phyloP scores from a whole-genome alignment of 805 yeast species.

The Candida berthetii region DNA sequence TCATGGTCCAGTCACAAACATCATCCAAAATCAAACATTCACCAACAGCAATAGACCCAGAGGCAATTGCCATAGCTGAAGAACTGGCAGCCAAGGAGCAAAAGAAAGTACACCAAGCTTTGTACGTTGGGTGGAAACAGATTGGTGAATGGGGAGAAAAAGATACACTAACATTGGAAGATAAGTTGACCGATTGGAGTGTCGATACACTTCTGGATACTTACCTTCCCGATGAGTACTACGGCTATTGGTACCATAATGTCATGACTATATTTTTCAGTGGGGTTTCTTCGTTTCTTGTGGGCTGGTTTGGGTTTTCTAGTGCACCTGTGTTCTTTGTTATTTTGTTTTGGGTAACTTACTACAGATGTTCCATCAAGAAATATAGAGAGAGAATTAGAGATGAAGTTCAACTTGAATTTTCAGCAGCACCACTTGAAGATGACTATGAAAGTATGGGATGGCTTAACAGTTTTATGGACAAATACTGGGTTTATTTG shows the following conservation, averaged over 20 bases:
- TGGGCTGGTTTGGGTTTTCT: slow-evolving; percentile 74
- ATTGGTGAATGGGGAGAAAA: slow-evolving; percentile 80
- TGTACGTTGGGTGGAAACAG: slow-evolving; percentile 91
- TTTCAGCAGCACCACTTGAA: slow-evolving; percentile 77
- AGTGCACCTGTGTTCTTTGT: slow-evolving; percentile 78
- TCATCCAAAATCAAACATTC: too few species aligned
- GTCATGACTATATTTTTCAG: slow-evolving; percentile 63
- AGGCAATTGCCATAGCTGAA: slow-evolving; percentile 17
- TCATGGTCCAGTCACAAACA: too few species aligned
- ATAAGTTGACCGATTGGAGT: slow-evolving; percentile 66
- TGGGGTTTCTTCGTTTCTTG: slow-evolving; percentile 66
- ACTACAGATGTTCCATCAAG: slow-evolving; percentile 80
- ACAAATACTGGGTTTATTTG: slow-evolving; percentile 85
- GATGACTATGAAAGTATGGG: slow-evolving; percentile 91
- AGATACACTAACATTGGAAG: slow-evolving; percentile 58
- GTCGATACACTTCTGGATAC: slow-evolving; percentile 71
- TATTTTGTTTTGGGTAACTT: slow-evolving; percentile 51
- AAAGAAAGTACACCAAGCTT: slow-evolving; percentile 48
- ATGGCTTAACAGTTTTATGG: slow-evolving; percentile 87
- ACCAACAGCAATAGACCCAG: too few species aligned
- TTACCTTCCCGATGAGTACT: slow-evolving; percentile 64
- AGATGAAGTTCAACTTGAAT: slow-evolving; percentile 80
- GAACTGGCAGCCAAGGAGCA: slow-evolving; percentile 17
- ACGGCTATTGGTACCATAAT: slow-evolving; percentile 97
- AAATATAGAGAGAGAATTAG: slow-evolving; percentile 70